Percentiles rank a stretch among this genome's conserved stretches.
These are phyloP conservation scores for Trichopus zeylanicus DNA, from an alignment of 116 monocot genomes.

Conservation along the genomic window DNA sequence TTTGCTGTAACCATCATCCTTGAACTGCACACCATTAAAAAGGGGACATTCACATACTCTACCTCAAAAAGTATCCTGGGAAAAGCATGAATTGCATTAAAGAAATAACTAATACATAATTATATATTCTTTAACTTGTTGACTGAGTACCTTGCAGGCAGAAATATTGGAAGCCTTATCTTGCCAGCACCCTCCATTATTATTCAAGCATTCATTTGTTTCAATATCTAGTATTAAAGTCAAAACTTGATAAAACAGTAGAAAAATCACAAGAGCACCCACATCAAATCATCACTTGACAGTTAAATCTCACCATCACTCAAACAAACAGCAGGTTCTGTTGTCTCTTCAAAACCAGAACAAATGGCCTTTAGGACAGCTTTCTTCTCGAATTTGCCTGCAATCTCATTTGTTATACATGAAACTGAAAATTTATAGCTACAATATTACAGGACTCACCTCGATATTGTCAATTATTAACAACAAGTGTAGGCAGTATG, in stretches of 20 bases:
- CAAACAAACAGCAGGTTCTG: constrained; percentile 74
- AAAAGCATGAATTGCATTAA: constrained; percentile 13
- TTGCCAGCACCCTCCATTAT: constrained; percentile 86
- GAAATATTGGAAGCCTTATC: constrained; percentile 57
- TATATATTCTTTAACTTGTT: background rate
- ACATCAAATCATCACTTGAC: too few species aligned
- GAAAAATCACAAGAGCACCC: background rate
- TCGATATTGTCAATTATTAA: constrained; percentile 84
- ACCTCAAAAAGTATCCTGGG: constrained; percentile 81
- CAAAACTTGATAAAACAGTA: background rate
- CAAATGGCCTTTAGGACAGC: constrained; percentile 81
- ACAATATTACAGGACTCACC: constrained; percentile 32
- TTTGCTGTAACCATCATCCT: constrained; percentile 70
- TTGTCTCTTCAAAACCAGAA: constrained; percentile 83
- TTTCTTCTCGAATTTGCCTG: constrained; percentile 79
- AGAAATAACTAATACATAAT: background rate
- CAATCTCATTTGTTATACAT: constrained; percentile 5
- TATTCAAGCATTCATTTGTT: constrained; percentile 68
- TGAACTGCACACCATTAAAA: constrained; percentile 66
- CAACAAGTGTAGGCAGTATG: constrained; percentile 70
- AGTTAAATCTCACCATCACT: constrained; percentile 44
- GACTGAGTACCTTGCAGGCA: constrained; percentile 65
- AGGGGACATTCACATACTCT: constrained; percentile 81
- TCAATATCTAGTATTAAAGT: constrained; percentile 45
- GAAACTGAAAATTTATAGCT: background rate